phyloP scores from a whole-genome alignment of 139 green algal genomes.

The Asterochloris erici region DNA sequence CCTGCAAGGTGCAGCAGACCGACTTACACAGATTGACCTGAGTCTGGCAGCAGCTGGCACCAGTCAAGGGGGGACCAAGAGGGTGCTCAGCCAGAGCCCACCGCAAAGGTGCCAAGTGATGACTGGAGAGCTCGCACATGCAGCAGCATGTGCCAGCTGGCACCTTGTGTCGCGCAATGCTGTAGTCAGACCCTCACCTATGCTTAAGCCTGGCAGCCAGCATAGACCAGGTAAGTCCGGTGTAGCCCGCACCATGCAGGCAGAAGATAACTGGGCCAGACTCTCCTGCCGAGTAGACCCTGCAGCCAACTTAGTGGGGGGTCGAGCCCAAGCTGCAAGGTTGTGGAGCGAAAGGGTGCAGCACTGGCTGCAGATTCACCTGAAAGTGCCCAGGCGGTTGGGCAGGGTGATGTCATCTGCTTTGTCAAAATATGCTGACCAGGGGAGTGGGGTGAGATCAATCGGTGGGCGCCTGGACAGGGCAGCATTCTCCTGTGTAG shows the following conservation, averaged over 20 bases:
- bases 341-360: no score
- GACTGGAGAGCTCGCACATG: background rate
- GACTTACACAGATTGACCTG: background rate
- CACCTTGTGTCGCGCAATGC: background rate
- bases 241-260: slow-evolving; percentile 87
- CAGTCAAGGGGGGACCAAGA: background rate
- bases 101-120: background rate
- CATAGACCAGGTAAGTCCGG: slow-evolving; percentile 78
- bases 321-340: no score
- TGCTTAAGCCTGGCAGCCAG: slow-evolving; percentile 65
- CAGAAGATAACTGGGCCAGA: slow-evolving; percentile 64
- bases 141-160: background rate
- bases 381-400: no score
- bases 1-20: slow-evolving; percentile 26
- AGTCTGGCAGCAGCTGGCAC: background rate
- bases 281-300: slow-evolving; percentile 63
- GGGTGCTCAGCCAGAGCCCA: background rate
- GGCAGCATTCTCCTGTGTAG: no score
- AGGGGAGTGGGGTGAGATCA: no score
- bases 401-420: no score
- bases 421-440: no score
- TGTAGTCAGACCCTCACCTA: slow-evolving; percentile 26
- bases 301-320: background rate
- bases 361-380: no score
- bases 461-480: no score